A percentile compares a stretch with the other conserved stretches of the same genome.
These are phyloP conservation scores for Favolaschia claudopus DNA, from an alignment of 768 basidiomycete genomes.

Conservation along the genomic window DNA sequence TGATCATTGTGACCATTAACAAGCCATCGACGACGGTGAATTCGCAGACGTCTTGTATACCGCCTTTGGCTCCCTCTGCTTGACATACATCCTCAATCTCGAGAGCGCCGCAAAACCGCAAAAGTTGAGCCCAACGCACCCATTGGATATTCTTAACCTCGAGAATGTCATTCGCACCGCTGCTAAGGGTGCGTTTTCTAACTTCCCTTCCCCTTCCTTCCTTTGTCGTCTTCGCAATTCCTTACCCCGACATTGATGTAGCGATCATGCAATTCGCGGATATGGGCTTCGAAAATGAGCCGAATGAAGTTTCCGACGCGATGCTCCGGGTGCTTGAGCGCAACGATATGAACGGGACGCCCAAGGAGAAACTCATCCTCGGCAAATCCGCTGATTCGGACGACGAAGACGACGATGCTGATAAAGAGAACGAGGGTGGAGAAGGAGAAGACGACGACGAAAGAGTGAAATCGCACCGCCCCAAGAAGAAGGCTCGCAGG, in stretches of 20 bases:
- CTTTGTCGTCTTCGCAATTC: no score
- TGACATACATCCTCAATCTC: conserved; percentile 19
- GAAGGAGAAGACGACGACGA: conserved; percentile 8
- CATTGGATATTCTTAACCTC: conserved; percentile 17
- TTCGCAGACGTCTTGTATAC: conserved; percentile 18
- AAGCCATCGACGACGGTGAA: conserved; percentile 19
- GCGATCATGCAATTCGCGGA: conserved; percentile 4
- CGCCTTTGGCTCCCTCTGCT: conserved; percentile 18
- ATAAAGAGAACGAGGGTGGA: conserved; percentile 5
- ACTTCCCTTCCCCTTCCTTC: neutral
- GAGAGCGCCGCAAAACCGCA: conserved; percentile 22
- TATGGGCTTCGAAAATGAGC: conserved; percentile 2
- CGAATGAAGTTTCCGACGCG: conserved; percentile 5
- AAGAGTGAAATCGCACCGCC: no score
- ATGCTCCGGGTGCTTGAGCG: conserved; percentile 22
- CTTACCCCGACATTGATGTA: no score
- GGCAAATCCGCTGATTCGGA: conserved; percentile 9
- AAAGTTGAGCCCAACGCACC: conserved; percentile 15
- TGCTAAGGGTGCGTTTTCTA: conserved; percentile 12
- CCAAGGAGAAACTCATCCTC: conserved; percentile 10
- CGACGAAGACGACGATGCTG: no score
- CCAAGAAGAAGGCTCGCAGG: neutral
- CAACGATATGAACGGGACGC: conserved; percentile 22
- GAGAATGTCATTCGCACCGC: conserved; percentile 18
- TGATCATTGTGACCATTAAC: no score